Base-by-base conservation (phyloP, 139 green algal species). In the Eudorina sp. region DNA sequence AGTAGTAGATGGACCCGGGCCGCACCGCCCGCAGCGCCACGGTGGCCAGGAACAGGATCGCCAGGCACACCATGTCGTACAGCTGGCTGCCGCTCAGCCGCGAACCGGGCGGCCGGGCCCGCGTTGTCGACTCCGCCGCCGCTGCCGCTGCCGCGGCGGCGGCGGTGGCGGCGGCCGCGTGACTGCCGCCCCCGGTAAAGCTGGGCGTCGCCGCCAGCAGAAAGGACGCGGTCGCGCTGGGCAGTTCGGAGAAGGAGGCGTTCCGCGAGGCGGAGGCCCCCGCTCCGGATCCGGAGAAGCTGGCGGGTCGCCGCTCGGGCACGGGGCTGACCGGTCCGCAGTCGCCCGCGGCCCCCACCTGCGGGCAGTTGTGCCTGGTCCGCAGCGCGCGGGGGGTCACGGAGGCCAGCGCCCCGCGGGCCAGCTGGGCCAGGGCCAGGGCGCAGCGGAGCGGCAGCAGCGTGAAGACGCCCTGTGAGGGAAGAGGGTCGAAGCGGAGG, bases 1-100 rank as follows among this genome's bases (percentile, higher is more conserved):
- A 98, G 74, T 97, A 98, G 88, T 98, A 99, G 72, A 98, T 95
- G 29, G 93, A 92, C 3, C 97, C 95, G 1, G 95, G 96, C 51
- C 94, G 89, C 27, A 98, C 89, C n/a, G 78, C 75, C 31, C 89
- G 87, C 84, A 98, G 92, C 36, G 95, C 91, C 0, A 82, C n/a
- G 3, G 95, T 87, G 13, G 93, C 88, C 2, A 58, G 51, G 38
- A 90, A 53, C 75, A 97, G 92, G 43, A 98, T 95, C 34, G 88
- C 55, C 38, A 95, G 83, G 68, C 93, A 96, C 62, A 98, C 69
- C 40, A 97, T 29, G 86, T 99, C 97, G 83, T 95, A 98, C 77
- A 99, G 94, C 86, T 94, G 72, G 36, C 78, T 70, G 77, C 87
- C 75, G 78, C 82, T 83, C 27, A 88, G 66, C 64, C n/a, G 46